Evolutionary conservation across 2,329 filamentous ascomycete genomes (phyloP), one percentile per base, ranked within the genome.

Genomic region (Pseudogymnoascus sp.): DNA sequence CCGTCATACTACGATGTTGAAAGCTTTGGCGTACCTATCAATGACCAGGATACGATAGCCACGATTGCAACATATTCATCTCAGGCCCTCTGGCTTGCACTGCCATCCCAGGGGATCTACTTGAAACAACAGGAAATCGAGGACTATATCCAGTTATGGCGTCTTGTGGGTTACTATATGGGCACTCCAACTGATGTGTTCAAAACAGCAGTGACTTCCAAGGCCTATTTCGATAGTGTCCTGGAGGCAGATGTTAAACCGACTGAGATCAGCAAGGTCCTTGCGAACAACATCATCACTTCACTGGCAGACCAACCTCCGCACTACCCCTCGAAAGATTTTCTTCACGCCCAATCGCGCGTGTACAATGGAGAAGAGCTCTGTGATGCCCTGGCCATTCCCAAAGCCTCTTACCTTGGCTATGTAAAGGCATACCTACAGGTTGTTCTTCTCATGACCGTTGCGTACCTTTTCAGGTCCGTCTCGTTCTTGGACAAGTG

Each of bases 111-210:
- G 75, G 90, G 89, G 2, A 85, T 93, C 63, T 86, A 77, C 67
- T 76, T 90, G 26, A 80, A 81, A 0, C 64, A 79, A 29, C 81
- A 83, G 64, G 89, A 93, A 71, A 84, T 83, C 1, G 71, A 72
- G 1, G 89, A 92, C 69, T 93, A 90, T 71, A 78, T 90, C 51
- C 88, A 89, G 0, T 77, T 93, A 0, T 93, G 89, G 89, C 82
- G 89, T 2, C 88, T 90, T 67, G 83, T 93, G 11, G 89, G 83
- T 0, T 81, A 90, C 70, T 78, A 92, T 31, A 81, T 91, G 69
- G 90, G 89, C 11, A 85, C 84, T 5, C 89, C 89, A 0, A 83
- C 83, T 1, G 80, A 80, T 23, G 81, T 79, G 67, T 85, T 91
- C 70, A 78, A 79, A 1, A 83, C 80, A 0, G 79, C 83, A 0